These are phyloP conservation scores for Teunomyces stri DNA, from an alignment of 805 yeast genomes.

Conservation along the genomic window DNA sequence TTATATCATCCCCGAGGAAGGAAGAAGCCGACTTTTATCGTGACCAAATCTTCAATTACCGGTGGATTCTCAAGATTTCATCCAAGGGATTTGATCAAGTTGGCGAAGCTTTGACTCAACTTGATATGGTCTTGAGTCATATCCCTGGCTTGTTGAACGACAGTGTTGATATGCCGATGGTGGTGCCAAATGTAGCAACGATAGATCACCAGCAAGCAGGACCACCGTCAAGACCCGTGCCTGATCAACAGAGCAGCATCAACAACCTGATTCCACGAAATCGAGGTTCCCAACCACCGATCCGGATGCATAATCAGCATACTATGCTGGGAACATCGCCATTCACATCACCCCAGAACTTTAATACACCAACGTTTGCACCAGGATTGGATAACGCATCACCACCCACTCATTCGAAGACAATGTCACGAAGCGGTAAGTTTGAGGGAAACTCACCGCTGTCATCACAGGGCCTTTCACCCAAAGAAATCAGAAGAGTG, in stretches of 20 bases:
- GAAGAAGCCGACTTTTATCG: slow-evolving; percentile 66
- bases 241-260: background rate
- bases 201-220: slow-evolving; percentile 15
- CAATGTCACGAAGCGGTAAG: slow-evolving; percentile 18
- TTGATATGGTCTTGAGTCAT: slow-evolving; percentile 69
- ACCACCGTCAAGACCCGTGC: background rate
- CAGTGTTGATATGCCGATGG: slow-evolving; percentile 33
- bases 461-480: slow-evolving; percentile 29
- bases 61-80: slow-evolving; percentile 72
- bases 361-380: slow-evolving; percentile 11
- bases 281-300: slow-evolving; percentile 3
- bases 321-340: slow-evolving; percentile 10
- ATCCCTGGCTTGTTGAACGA: slow-evolving; percentile 66
- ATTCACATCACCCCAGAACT: slow-evolving; percentile 20
- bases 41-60: slow-evolving; percentile 69
- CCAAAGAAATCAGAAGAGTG: slow-evolving; percentile 26
- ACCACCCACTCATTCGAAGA: slow-evolving; percentile 3
- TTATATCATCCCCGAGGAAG: slow-evolving; percentile 52
- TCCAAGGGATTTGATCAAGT: slow-evolving; percentile 78
- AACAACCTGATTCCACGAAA: background rate
- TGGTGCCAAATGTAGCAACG: slow-evolving; percentile 33
- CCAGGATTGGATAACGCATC: slow-evolving; percentile 1
- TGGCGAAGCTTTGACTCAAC: slow-evolving; percentile 64
- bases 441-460: slow-evolving; percentile 23
- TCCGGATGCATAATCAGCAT: slow-evolving; percentile 4